phyloP scores from a whole-genome alignment of 78 protist genomes.

The Dictyostelium intermedium region DNA sequence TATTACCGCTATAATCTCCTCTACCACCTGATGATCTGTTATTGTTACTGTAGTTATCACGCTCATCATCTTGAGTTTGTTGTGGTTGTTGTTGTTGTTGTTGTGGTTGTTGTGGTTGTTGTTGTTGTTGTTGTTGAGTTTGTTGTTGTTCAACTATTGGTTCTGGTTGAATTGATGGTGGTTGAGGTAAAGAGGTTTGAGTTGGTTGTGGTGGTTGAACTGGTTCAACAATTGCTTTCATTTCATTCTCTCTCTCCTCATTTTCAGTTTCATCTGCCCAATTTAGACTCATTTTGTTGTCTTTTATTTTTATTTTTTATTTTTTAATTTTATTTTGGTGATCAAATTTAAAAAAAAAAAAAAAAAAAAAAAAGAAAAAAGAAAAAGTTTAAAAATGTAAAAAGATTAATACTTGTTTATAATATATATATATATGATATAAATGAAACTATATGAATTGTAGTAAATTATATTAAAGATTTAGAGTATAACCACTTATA shows the following conservation, averaged over 20 bases:
- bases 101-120: background rate
- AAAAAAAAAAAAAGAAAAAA: background rate
- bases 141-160: background rate
- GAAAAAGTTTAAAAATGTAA: background rate
- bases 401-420: background rate
- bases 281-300: constrained; percentile 21
- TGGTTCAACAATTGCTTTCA: background rate
- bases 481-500: background rate
- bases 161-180: background rate
- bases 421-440: no score
- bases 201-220: background rate
- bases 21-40: background rate
- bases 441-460: background rate
- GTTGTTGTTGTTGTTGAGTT: no score
- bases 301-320: background rate
- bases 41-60: background rate
- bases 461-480: background rate
- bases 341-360: background rate
- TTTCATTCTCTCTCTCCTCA: constrained; percentile 48
- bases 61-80: background rate
- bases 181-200: background rate
- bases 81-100: constrained; percentile 18
- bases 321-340: background rate
- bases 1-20: constrained; percentile 5
- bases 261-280: constrained; percentile 71